phyloP scores from a whole-genome alignment of 2,329 filamentous ascomycete species.

The Penicillium sp. region DNA sequence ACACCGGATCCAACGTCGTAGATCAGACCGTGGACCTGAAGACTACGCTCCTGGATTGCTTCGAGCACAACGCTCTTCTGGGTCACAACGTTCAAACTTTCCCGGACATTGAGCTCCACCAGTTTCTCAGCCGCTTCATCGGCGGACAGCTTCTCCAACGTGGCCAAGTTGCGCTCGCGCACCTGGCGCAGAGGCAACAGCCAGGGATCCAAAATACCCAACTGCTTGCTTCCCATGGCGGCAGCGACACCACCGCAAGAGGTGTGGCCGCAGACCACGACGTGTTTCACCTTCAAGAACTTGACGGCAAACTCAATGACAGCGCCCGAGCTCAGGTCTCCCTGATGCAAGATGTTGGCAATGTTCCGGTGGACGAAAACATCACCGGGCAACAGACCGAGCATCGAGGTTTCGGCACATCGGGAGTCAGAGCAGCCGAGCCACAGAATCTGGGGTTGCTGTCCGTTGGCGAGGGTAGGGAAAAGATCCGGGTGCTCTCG shows the following conservation, averaged over 20 bases:
- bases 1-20: slow-evolving; percentile 60
- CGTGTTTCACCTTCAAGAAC: slow-evolving; percentile 61
- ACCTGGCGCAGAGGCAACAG: slow-evolving; percentile 52
- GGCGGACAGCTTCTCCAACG: slow-evolving; percentile 43
- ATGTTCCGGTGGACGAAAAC: slow-evolving; percentile 90
- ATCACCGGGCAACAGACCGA: slow-evolving; percentile 72
- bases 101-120: slow-evolving; percentile 70
- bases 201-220: slow-evolving; percentile 59
- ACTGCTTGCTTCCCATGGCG: slow-evolving; percentile 49
- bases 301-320: slow-evolving; percentile 76
- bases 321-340: slow-evolving; percentile 67
- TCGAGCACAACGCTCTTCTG: slow-evolving; percentile 64
- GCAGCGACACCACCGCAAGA: slow-evolving; percentile 55
- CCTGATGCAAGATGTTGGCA: slow-evolving; percentile 70
- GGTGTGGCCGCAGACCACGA: slow-evolving; percentile 58
- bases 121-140: slow-evolving; percentile 55
- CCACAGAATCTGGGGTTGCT: slow-evolving; percentile 63
- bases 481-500: slow-evolving; percentile 67
- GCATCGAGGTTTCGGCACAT: slow-evolving; percentile 74
- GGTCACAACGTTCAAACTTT: slow-evolving; percentile 61
- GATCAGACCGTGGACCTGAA: slow-evolving; percentile 71
- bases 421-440: slow-evolving; percentile 82
- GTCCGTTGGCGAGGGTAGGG: slow-evolving; percentile 59
- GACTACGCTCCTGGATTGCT: slow-evolving; percentile 62
- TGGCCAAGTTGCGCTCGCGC: slow-evolving; percentile 47